Base-by-base conservation (phyloP, 2,329 filamentous ascomycete species). In the Acarospora socialis region DNA sequence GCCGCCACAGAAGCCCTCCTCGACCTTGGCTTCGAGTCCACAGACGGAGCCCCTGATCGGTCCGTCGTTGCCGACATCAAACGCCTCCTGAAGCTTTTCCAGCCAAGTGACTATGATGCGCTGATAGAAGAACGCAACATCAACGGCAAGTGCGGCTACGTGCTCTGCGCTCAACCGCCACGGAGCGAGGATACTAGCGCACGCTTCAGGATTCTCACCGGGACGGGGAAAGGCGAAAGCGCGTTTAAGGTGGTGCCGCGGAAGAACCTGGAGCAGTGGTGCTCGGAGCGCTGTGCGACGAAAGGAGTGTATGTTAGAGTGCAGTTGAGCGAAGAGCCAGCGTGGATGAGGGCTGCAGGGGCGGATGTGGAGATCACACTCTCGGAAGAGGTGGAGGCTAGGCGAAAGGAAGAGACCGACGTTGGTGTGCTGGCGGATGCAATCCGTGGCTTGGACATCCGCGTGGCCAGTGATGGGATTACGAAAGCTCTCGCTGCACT, bases 111-210 rank as follows among this genome's bases (percentile, higher is more conserved):
- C 60, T 92, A 92, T 60, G 83, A 93, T 49, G 79, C 81, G 42
- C 63, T 95, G 30, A 75, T 94, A 38, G 70, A 79, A 42, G 90
- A 98, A 61, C 80, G 90, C 47, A 92, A 92, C 52, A 78, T 82
- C 43, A 77, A 81, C 45, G 71, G 68, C 25, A 66, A 71, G 13
- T 98, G 90, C 57, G 90, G 84, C 2, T 95, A 94, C 52, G 65
- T 70, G 0, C 65, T 95, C 17, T 98, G 90, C 53, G 58, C 71
- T 1, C 66, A 66, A 10, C 65, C 71, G n/a, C 74, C 73, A 22
- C 62, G 66, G 19, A 63, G 64, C 19, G 63, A 69, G 31, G 58
- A 64, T 10, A 58, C 62, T 7, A 68, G 65, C 2, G 75, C 73
- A 10, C 70, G 73, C 41, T 86, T 75, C 59, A 77, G 80, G 48